Evolutionary conservation across 768 basidiomycete species (phyloP).

Genomic region (Pulveroboletus sp.): DNA sequence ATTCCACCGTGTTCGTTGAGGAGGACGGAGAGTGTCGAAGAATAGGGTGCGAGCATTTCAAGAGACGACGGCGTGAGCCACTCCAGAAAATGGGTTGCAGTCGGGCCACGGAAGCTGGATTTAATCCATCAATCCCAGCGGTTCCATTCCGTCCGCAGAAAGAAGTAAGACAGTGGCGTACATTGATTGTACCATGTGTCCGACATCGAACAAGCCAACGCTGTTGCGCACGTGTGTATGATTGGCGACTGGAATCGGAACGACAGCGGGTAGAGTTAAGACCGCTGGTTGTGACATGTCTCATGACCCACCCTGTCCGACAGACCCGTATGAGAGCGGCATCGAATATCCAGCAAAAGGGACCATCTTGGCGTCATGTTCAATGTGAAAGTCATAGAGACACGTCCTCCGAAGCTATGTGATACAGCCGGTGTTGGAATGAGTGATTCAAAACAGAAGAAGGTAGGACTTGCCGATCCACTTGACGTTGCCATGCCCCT

Average conservation of each 20-base stretch:
- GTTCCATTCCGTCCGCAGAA: neutral
- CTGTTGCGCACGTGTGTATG: conserved; percentile 83
- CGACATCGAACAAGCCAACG: conserved; percentile 92
- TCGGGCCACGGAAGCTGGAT: conserved; percentile 74
- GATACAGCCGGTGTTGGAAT: neutral
- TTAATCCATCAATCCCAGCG: neutral
- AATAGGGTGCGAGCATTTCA: conserved; percentile 57
- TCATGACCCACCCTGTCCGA: conserved; percentile 64
- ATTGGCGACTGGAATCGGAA: conserved; percentile 60
- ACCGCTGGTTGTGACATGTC: neutral
- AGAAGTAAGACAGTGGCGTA: conserved; percentile 32
- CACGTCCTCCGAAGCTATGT: conserved; percentile 58
- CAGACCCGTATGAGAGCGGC: conserved; percentile 82
- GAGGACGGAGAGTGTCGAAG: conserved; percentile 84
- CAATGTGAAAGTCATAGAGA: conserved; percentile 85
- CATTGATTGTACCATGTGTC: conserved; percentile 97
- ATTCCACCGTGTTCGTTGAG: conserved; percentile 90
- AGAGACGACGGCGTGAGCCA: conserved; percentile 88
- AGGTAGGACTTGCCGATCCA: conserved; percentile 14
- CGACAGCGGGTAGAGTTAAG: conserved; percentile 10
- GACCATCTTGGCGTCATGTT: conserved; percentile 88
- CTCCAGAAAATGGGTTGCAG: conserved; percentile 77
- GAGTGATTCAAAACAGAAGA: neutral
- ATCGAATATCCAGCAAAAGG: conserved; percentile 94
- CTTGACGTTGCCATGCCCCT: conserved; percentile 20